A percentile compares a stretch with the other conserved stretches of the same genome.
Evolutionary conservation across 345 rosid species (phyloP).

Genomic region (Eutrema yunnanense): DNA sequence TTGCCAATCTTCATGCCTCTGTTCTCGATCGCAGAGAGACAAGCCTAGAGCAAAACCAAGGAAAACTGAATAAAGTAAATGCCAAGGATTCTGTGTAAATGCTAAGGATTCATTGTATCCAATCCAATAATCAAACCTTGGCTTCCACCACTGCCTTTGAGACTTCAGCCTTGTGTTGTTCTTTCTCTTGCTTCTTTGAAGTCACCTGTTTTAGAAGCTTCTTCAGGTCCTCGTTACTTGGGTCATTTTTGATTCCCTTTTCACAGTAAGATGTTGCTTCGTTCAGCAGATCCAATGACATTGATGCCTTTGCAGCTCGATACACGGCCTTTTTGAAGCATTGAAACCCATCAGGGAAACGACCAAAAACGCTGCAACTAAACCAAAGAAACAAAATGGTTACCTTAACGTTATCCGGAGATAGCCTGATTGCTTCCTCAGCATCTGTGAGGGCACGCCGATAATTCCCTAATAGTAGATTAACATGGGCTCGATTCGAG

Average conservation of each 20-base stretch:
- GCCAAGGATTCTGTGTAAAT: neutral
- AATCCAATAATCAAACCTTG: slow-evolving; percentile 45
- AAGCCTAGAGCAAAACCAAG: slow-evolving; percentile 35
- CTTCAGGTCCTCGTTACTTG: slow-evolving; percentile 61
- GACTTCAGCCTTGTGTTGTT: slow-evolving; percentile 50
- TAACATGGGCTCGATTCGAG: slow-evolving; percentile 85
- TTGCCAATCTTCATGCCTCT: slow-evolving; percentile 77
- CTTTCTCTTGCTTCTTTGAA: slow-evolving; percentile 52
- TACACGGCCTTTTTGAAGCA: slow-evolving; percentile 50
- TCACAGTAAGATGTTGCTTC: slow-evolving; percentile 55
- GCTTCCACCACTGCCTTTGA: slow-evolving; percentile 55
- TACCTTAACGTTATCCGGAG: slow-evolving; percentile 64
- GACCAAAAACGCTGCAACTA: neutral
- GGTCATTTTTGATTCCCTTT: slow-evolving; percentile 54
- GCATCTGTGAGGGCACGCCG: slow-evolving; percentile 80
- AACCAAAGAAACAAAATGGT: neutral
- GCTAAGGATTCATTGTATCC: neutral
- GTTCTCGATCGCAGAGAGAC: slow-evolving; percentile 57
- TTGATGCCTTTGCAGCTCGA: slow-evolving; percentile 86
- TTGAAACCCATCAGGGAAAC: neutral
- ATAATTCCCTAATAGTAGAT: slow-evolving; percentile 66
- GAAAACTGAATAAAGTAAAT: neutral
- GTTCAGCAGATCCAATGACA: slow-evolving; percentile 50
- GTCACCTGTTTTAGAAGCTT: slow-evolving; percentile 52
- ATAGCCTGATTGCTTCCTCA: slow-evolving; percentile 58